Conservation (phyloP, 441 rosid species). For the Arabidopsis hybrid region DNA sequence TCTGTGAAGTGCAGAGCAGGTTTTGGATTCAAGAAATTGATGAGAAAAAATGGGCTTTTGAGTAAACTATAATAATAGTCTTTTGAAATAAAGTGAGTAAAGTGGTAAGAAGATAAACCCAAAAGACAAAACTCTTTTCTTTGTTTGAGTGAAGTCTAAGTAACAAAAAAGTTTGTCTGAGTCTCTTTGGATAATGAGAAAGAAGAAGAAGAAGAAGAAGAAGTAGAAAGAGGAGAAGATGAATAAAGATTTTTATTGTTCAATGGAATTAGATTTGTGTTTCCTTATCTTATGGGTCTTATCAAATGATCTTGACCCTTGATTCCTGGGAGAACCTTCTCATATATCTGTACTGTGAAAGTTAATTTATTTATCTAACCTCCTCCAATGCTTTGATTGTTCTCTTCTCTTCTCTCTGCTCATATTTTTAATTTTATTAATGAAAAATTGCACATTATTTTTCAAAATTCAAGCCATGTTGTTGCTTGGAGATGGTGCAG, state of each 20-base stretch:
- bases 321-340: constrained; percentile 92
- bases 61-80: constrained; percentile 10
- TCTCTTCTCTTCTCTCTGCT: constrained; percentile 28
- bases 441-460: not conserved
- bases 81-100: constrained; percentile 8
- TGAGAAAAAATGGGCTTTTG: constrained; percentile 32
- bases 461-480: constrained; percentile 34
- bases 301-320: constrained; percentile 87
- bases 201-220: constrained; percentile 18
- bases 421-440: not conserved
- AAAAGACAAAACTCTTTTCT: constrained; percentile 35
- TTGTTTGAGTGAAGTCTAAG: constrained; percentile 47
- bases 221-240: constrained; percentile 25
- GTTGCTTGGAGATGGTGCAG: constrained; percentile 63
- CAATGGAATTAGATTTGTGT: not conserved
- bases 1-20: constrained; percentile 31
- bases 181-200: constrained; percentile 38
- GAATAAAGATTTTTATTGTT: not conserved
- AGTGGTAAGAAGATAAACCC: constrained; percentile 33
- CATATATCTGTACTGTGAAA: constrained; percentile 49
- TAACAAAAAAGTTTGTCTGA: constrained; percentile 36
- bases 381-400: constrained; percentile 40
- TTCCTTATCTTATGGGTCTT: constrained; percentile 57
- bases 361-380: constrained; percentile 24
- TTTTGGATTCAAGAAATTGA: constrained; percentile 38